Evolutionary conservation across 306 rosid genomes (phyloP).

Genomic region (Glycine latifolia): DNA sequence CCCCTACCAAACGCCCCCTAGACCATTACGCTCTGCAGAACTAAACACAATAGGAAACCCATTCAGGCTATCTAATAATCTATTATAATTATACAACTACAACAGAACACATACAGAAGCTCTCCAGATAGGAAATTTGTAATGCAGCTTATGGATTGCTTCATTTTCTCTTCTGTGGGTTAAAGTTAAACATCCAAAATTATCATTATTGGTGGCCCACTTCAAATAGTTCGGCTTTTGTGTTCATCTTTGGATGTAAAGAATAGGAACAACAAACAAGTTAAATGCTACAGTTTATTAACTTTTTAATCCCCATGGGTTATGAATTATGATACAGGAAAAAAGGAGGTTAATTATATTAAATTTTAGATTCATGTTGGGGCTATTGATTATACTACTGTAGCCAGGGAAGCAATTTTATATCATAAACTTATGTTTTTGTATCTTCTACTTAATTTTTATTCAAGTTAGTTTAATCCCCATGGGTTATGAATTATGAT

Average conservation of each 20-base stretch:
- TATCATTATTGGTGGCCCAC: not conserved
- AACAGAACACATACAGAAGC: not conserved
- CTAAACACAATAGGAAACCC: not conserved
- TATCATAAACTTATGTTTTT: no score
- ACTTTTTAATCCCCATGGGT: no score
- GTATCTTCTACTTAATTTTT: no score
- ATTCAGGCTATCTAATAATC: not conserved
- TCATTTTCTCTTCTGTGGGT: not conserved
- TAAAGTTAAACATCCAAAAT: not conserved
- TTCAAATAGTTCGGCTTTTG: constrained; percentile 5
- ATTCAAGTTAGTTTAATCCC: no score
- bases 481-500: no score
- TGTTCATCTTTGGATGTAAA: not conserved
- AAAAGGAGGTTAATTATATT: no score
- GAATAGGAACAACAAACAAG: not conserved
- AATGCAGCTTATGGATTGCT: not conserved
- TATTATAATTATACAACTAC: not conserved
- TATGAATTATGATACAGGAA: no score
- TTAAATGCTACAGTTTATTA: not conserved
- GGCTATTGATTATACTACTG: no score
- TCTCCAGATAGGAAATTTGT: not conserved
- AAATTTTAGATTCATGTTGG: no score
- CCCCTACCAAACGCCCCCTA: not conserved
- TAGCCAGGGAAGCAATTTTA: no score
- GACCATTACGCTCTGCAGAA: not conserved